phyloP scores from a whole-genome alignment of 1,284 basidiomycete species.

The Rhizopogon parksii region DNA sequence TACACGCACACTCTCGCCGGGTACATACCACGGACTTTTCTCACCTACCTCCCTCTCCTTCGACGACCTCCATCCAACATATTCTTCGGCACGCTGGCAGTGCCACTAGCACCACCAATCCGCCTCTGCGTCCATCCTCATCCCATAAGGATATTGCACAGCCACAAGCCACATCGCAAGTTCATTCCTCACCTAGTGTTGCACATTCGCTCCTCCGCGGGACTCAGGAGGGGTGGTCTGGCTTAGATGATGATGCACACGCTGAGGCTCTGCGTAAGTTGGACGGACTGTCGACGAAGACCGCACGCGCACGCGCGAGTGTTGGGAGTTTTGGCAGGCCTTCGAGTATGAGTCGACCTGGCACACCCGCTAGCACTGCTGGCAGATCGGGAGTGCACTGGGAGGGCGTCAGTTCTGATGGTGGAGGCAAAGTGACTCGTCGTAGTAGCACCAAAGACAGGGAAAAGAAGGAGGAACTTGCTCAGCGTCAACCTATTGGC shows the following conservation, averaged over 20 bases:
- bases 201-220: constrained; percentile 75
- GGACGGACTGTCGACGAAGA: constrained; percentile 81
- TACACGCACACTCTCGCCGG: constrained; percentile 39
- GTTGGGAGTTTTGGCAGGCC: constrained; percentile 57
- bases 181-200: constrained; percentile 55
- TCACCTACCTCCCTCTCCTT: constrained; percentile 82
- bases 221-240: constrained; percentile 79
- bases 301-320: constrained; percentile 58
- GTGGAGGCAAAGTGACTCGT: constrained; percentile 45
- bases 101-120: constrained; percentile 38
- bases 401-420: constrained; percentile 50
- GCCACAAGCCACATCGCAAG: constrained; percentile 15
- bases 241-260: constrained; percentile 80
- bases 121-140: constrained; percentile 37
- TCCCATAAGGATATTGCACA: constrained; percentile 35
- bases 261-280: constrained; percentile 89
- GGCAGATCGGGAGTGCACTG: constrained; percentile 52
- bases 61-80: constrained; percentile 78
- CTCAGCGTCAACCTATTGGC: constrained; percentile 31
- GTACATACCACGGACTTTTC: constrained; percentile 74
- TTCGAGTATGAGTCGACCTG: constrained; percentile 64
- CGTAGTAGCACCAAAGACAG: constrained; percentile 43
- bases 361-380: constrained; percentile 52
- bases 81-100: constrained; percentile 59
- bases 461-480: constrained; percentile 35